Evolutionary conservation across 371 early-diverging fungal genomes (phyloP), one percentile per base, ranked within the genome.

Genomic region (Pancytospora philotis): DNA sequence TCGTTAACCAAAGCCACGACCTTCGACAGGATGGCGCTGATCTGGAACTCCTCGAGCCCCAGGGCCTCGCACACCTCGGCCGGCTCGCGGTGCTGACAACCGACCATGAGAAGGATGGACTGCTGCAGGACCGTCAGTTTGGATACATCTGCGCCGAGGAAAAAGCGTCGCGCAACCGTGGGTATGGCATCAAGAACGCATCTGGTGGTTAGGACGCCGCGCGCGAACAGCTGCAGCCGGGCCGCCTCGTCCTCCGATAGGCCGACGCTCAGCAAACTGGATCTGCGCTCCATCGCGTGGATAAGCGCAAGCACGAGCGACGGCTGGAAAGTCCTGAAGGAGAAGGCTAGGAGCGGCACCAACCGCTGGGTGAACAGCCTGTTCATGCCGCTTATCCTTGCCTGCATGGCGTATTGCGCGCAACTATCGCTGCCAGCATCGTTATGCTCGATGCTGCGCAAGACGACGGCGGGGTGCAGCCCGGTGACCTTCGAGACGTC

Each of bases 401-500:
- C n/a, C n/a, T n/a, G n/a, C n/a, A n/a, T n/a, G n/a, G n/a, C n/a
- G n/a, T n/a, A n/a, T n/a, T n/a, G n/a, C n/a, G n/a, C n/a, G n/a
- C n/a, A n/a, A n/a, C n/a, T n/a, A n/a, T n/a, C n/a, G n/a, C n/a
- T n/a, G n/a, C n/a, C n/a, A n/a, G n/a, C n/a, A n/a, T n/a, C n/a
- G n/a, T n/a, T n/a, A n/a, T n/a, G n/a, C n/a, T n/a, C n/a, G n/a
- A n/a, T n/a, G n/a, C n/a, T n/a, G n/a, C n/a, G n/a, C n/a, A n/a
- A n/a, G n/a, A 97, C 90, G 27, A 95, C 90, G 70, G 90, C 88
- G 0, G 95, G 88, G 76, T 93, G 90, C 75, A 95, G 95, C 58
- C 98, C 98, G 0, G 97, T 98, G 49, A 92, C 81, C 22, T 92
- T 93, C 73, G 92, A 95, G 56, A 87, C 78, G 3, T 93, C 93